These are phyloP conservation scores for Diutina siamensis DNA, from an alignment of 1,139 yeast species.

Conservation along the genomic window DNA sequence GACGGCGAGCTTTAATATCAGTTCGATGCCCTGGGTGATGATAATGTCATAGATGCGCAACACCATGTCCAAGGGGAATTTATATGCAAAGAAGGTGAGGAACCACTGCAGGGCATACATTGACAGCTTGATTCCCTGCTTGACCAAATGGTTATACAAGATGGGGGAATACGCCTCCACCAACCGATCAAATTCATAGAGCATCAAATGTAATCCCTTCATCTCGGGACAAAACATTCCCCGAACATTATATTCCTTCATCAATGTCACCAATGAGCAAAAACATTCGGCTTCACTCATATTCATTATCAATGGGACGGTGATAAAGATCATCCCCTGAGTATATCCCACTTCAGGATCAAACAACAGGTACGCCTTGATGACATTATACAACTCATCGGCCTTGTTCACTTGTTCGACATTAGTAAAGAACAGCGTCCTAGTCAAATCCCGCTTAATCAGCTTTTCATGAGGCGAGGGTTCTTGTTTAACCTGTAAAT, in stretches of 20 bases:
- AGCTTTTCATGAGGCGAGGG: constrained; percentile 62
- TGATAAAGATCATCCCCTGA: constrained; percentile 92
- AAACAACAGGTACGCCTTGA: constrained; percentile 74
- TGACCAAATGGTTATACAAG: constrained; percentile 61
- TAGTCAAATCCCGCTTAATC: constrained; percentile 68
- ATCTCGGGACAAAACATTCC: constrained; percentile 74
- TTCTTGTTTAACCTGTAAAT: constrained; percentile 37
- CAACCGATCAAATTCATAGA: constrained; percentile 83
- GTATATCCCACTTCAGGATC: constrained; percentile 95
- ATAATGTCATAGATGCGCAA: constrained; percentile 75
- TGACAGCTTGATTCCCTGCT: constrained; percentile 78
- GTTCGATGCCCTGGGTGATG: constrained; percentile 80
- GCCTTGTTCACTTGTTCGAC: constrained; percentile 39
- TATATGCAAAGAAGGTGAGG: constrained; percentile 84
- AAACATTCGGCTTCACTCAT: constrained; percentile 81
- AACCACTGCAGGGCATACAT: constrained; percentile 98
- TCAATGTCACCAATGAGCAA: constrained; percentile 64
- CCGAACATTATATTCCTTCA: constrained; percentile 75
- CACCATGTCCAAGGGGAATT: constrained; percentile 78
- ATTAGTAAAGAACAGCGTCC: constrained; percentile 72
- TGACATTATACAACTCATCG: constrained; percentile 57
- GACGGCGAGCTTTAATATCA: constrained; percentile 68
- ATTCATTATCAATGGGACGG: constrained; percentile 74
- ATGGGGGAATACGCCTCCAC: constrained; percentile 60
- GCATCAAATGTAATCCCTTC: constrained; percentile 80